Evolutionary conservation across 2,329 filamentous ascomycete genomes (phyloP).

Genomic region (Leptographium galeiforme): DNA sequence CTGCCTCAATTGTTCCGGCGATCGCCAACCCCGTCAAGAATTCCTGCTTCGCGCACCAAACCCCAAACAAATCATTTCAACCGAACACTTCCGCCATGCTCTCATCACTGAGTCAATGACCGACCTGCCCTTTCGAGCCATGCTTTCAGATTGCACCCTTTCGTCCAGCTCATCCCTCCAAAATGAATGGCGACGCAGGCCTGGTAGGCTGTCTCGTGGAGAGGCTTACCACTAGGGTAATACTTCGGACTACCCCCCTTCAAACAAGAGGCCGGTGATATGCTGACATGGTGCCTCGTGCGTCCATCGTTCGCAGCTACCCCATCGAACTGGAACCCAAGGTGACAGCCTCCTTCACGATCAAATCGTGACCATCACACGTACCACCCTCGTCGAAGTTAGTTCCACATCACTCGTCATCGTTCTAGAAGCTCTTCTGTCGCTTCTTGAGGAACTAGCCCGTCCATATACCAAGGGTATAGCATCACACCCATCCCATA

Average conservation of each 20-base stretch:
- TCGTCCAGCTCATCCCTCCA: constrained; percentile 7
- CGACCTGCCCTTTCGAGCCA: neutral
- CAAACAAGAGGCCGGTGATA: neutral
- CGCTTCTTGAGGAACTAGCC: constrained; percentile 43
- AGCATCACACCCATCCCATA: constrained; percentile 40
- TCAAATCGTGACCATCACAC: constrained; percentile 46
- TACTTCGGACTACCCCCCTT: neutral
- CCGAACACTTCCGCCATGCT: constrained; percentile 1
- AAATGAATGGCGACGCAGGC: constrained; percentile 46
- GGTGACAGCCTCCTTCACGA: constrained; percentile 45
- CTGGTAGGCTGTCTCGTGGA: constrained; percentile 49
- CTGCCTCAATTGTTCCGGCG: neutral
- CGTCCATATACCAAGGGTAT: constrained; percentile 36
- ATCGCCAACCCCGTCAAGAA: neutral
- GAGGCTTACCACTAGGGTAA: constrained; percentile 48
- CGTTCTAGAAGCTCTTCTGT: constrained; percentile 43
- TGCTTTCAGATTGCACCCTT: neutral
- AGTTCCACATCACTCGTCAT: constrained; percentile 38
- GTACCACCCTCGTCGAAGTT: constrained; percentile 47
- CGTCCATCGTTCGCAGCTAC: constrained; percentile 31
- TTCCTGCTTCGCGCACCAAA: neutral
- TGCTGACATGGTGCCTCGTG: neutral
- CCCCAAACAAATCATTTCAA: neutral
- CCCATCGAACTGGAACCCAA: constrained; percentile 47
- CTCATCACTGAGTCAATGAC: neutral